These are phyloP conservation scores for Solanum ossicruentum DNA, from an alignment of 257 asterid species.

Conservation along the genomic window DNA sequence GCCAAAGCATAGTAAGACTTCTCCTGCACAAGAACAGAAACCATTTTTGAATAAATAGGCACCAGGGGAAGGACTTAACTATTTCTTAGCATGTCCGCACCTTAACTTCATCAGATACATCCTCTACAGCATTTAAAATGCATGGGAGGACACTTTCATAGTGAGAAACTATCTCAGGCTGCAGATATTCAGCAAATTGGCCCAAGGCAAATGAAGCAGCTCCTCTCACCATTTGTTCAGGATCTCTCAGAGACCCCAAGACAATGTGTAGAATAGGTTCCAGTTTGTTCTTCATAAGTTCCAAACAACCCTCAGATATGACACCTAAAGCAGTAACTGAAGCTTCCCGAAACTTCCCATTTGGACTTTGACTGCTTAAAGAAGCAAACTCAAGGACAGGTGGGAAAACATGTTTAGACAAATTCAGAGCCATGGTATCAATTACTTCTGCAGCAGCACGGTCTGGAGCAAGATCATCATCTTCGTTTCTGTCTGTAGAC, in stretches of 20 bases:
- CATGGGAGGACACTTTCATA: constrained; percentile 84
- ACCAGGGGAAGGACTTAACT: background rate
- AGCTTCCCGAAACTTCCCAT: constrained; percentile 97
- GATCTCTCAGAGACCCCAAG: constrained; percentile 87
- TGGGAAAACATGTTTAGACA: constrained; percentile 79
- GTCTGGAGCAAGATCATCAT: constrained; percentile 93
- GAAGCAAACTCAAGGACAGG: constrained; percentile 97
- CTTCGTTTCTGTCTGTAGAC: constrained; percentile 59
- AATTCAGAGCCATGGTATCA: constrained; percentile 86
- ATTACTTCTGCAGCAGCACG: constrained; percentile 98
- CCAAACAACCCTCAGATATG: constrained; percentile 89
- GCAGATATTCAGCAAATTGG: constrained; percentile 93
- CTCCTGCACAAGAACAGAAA: constrained; percentile 41
- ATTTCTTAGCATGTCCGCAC: constrained; percentile 17
- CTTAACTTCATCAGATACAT: constrained; percentile 96
- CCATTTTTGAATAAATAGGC: background rate
- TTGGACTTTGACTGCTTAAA: constrained; percentile 61
- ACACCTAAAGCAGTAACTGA: constrained; percentile 93
- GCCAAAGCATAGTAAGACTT: constrained; percentile 97
- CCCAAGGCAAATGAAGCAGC: constrained; percentile 96
- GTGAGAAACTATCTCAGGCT: constrained; percentile 90
- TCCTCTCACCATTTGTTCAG: constrained; percentile 99
- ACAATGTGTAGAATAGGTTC: constrained; percentile 71
- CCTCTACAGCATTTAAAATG: constrained; percentile 87
- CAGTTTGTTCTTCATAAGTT: constrained; percentile 71